Evolutionary conservation across 2,329 filamentous ascomycete genomes (phyloP).

Genomic region (Sclerotinia sclerotiorum): DNA sequence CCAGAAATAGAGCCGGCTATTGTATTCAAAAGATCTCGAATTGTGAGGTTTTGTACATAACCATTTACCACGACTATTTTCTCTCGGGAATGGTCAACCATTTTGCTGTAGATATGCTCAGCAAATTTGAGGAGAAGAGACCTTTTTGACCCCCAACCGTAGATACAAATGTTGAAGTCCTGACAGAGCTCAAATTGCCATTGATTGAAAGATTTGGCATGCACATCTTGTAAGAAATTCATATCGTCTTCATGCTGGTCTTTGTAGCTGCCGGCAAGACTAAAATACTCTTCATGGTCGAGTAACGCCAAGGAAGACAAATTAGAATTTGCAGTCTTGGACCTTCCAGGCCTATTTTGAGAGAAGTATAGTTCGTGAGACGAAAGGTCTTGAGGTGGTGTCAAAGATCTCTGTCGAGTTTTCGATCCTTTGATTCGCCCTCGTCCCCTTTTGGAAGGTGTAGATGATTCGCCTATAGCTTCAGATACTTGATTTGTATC

Average conservation of each 20-base stretch:
- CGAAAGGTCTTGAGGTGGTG: conserved; percentile 69
- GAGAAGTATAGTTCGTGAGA: conserved; percentile 92
- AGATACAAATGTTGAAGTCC: conserved; percentile 85
- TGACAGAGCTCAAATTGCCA: conserved; percentile 90
- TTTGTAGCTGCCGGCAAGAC: conserved; percentile 57
- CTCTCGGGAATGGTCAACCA: conserved; percentile 36
- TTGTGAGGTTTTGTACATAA: conserved; percentile 65
- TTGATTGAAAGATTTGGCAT: conserved; percentile 80
- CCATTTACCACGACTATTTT: conserved; percentile 85
- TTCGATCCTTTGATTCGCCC: conserved; percentile 50
- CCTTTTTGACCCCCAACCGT: conserved; percentile 90
- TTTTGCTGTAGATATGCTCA: conserved; percentile 58
- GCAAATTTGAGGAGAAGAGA: conserved; percentile 74
- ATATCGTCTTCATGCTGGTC: conserved; percentile 72
- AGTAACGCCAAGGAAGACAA: conserved; percentile 73
- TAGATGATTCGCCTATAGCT: conserved; percentile 42
- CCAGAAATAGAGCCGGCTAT: conserved; percentile 63
- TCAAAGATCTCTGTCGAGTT: conserved; percentile 53
- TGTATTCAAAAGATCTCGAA: conserved; percentile 69
- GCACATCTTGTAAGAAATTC: conserved; percentile 69
- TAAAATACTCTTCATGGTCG: conserved; percentile 90
- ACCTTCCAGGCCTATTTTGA: conserved; percentile 78
- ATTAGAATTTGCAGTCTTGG: conserved; percentile 85
- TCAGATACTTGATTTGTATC: conserved; percentile 40
- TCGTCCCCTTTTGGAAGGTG: conserved; percentile 53